Percentiles rank a stretch among this genome's conserved stretches.
phyloP scores from a whole-genome alignment of 208 protist genomes.

The Leishmania martiniquensis region DNA sequence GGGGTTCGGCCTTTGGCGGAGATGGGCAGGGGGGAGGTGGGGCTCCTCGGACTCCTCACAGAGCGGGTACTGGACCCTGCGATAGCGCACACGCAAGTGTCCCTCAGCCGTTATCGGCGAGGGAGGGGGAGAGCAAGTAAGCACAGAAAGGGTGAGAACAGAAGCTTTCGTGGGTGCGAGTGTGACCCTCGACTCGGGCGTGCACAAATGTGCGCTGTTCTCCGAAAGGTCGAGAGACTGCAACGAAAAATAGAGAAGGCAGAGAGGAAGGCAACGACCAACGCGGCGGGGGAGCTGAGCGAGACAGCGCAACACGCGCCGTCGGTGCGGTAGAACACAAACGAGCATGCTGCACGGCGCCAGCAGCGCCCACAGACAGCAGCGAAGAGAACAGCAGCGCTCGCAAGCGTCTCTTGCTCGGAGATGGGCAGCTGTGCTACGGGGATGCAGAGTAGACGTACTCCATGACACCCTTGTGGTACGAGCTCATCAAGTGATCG shows the following conservation, averaged over 20 bases:
- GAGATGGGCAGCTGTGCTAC: not conserved
- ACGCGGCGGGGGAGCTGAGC: not conserved
- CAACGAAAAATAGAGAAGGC: not conserved
- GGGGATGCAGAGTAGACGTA: slow-evolving; percentile 32
- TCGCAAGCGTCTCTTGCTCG: not conserved
- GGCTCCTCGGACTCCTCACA: too few species aligned
- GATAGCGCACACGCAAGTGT: too few species aligned
- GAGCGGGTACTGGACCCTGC: too few species aligned
- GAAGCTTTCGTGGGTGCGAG: not conserved
- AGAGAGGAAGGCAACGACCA: not conserved
- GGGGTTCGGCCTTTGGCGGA: too few species aligned
- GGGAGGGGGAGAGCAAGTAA: too few species aligned
- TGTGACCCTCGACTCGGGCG: too few species aligned
- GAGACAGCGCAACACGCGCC: not conserved
- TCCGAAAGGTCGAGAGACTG: not conserved
- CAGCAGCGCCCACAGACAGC: not conserved
- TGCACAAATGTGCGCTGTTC: not conserved
- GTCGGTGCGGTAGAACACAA: not conserved
- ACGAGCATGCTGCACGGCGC: not conserved
- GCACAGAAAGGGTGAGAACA: not conserved
- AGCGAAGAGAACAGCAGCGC: not conserved
- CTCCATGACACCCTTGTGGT: slow-evolving; percentile 35
- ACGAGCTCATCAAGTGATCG: slow-evolving; percentile 41
- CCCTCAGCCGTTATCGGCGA: too few species aligned
- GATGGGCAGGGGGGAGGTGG: too few species aligned